Base-by-base conservation (phyloP, 2,329 filamentous ascomycete species). In the Ophiocordyceps camponoti-leonardi region DNA sequence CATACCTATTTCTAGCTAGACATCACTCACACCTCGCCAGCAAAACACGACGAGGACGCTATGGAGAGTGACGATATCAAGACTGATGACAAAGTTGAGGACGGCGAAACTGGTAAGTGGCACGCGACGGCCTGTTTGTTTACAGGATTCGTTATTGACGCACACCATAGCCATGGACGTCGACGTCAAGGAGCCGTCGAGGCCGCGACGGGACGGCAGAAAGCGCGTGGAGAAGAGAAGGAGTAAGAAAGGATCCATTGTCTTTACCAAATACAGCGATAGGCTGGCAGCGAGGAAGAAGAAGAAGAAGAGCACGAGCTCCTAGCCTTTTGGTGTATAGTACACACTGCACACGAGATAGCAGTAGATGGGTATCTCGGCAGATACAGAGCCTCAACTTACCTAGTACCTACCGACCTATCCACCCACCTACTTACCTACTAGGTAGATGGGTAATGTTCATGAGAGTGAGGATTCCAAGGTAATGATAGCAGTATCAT, bases 191-290 rank as follows among this genome's bases (percentile, higher is more conserved):
- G 67, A 68, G 54, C 54, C 62, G 41, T 54, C 60, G 26, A 65
- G 61, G 49, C 55, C 63, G 14, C 58, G 61, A 13, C 58, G 61
- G 20, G 60, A 52, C 35, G 58, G 61, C 50, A 76, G 69, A 62
- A 71, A 68, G 58, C 69, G 71, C 53, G 65, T 77, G 45, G 67
- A 71, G 59, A 81, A 79, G 67, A 68, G 69, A 56, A 70, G 64
- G 53, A 65, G 63, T 51, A 75, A 71, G 59, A 74, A 70, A 52
- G 65, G 68, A 39, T 67, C 67, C 49, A 79, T 81, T 49, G 73
- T 77, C 20, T 81, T 81, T 50, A 67, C 68, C 45, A 77, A 70
- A 54, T 77, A 72, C 56, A 69, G 69, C 49, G 70, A 75, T 47
- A 67, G 67, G 50, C 59, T 66, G 51, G 65, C 61, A 45, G 62